These are phyloP conservation scores for Pulicaria dysenterica DNA, from an alignment of 129 eudicot genomes.

Conservation along the genomic window DNA sequence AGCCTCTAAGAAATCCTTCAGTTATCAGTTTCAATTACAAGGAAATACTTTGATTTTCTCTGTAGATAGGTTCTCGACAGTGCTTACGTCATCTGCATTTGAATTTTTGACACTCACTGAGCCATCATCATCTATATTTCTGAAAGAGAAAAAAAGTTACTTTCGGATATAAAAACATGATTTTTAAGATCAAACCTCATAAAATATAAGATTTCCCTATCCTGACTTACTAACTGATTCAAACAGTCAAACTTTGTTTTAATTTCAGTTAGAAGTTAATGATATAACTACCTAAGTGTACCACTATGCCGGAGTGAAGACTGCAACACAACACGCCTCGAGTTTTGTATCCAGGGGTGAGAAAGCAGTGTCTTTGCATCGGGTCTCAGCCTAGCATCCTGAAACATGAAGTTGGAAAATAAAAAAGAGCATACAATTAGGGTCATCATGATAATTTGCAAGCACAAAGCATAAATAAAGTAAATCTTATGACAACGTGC, in stretches of 20 bases:
- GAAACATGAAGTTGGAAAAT: conserved; percentile 32
- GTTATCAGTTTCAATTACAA: conserved; percentile 22
- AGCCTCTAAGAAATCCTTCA: conserved; percentile 18
- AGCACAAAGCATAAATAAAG: conserved; percentile 15
- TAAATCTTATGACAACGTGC: conserved; percentile 42
- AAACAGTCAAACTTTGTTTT: not conserved
- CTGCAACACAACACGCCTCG: conserved; percentile 82
- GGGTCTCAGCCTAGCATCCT: conserved; percentile 98
- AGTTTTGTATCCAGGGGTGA: conserved; percentile 96
- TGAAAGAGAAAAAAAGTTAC: conserved; percentile 40
- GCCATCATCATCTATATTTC: conserved; percentile 74
- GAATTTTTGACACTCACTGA: conserved; percentile 44
- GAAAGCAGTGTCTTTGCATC: conserved; percentile 96
- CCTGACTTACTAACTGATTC: not conserved
- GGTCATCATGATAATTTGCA: not conserved
- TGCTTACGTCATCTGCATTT: conserved; percentile 52
- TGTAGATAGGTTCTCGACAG: conserved; percentile 46
- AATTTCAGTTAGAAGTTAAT: conserved; percentile 4
- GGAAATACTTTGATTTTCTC: conserved; percentile 50
- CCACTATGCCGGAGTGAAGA: conserved; percentile 83
- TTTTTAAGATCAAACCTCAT: not conserved
- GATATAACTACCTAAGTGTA: conserved; percentile 56
- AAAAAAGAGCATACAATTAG: conserved; percentile 28
- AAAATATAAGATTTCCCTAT: not conserved
- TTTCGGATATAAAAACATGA: conserved; percentile 24